Percentiles rank a stretch among this genome's conserved stretches.
Evolutionary conservation across 1,284 basidiomycete species (phyloP).

Genomic region (Marasmius tenuissimus): DNA sequence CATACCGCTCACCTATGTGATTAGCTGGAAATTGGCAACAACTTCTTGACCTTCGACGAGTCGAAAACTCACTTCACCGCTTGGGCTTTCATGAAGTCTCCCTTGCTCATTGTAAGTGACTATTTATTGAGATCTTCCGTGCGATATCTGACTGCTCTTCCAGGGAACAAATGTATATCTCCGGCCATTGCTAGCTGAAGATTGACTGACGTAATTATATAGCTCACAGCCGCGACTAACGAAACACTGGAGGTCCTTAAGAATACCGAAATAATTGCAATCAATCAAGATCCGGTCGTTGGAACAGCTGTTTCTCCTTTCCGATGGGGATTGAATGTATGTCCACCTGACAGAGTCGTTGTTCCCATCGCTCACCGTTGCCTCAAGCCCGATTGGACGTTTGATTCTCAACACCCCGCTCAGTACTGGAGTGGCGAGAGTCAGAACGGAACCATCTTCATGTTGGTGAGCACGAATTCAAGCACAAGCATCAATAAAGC

Average conservation of each 20-base stretch:
- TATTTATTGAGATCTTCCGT: background rate
- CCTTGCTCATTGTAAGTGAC: constrained; percentile 40
- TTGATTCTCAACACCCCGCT: constrained; percentile 44
- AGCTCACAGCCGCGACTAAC: constrained; percentile 36
- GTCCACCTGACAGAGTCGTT: constrained; percentile 12
- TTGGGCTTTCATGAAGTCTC: constrained; percentile 66
- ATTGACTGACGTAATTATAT: background rate
- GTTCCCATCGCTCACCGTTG: background rate
- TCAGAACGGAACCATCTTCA: constrained; percentile 50
- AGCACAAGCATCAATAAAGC: no score
- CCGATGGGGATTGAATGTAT: constrained; percentile 49
- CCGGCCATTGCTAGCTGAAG: background rate
- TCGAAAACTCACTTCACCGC: constrained; percentile 63
- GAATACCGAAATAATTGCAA: constrained; percentile 42
- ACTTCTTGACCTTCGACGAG: constrained; percentile 58
- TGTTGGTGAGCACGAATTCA: constrained; percentile 39
- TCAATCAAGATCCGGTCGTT: constrained; percentile 44
- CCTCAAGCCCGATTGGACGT: constrained; percentile 46
- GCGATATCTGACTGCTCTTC: constrained; percentile 11
- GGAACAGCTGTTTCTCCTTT: constrained; percentile 43
- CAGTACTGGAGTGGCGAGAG: constrained; percentile 55
- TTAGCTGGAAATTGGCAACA: constrained; percentile 40
- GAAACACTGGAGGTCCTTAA: constrained; percentile 35
- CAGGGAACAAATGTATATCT: constrained; percentile 28
- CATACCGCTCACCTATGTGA: background rate